Conservation (phyloP, 129 eudicot genomes). For the Centella asiatica region DNA sequence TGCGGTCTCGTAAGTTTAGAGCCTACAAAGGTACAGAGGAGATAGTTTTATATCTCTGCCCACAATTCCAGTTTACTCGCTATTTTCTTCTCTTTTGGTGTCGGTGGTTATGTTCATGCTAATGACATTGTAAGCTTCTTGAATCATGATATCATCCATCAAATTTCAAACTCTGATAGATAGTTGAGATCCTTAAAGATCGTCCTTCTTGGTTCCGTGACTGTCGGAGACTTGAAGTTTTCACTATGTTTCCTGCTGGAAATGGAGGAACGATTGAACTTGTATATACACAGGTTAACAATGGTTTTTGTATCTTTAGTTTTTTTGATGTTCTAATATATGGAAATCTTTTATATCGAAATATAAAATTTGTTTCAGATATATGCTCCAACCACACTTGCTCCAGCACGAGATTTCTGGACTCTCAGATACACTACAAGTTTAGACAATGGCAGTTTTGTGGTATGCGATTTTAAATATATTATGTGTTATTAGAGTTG, state of each 20-base stretch:
- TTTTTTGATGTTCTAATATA: neutral
- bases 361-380: neutral
- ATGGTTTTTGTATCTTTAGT: neutral
- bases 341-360: neutral
- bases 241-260: constrained; percentile 38
- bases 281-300: constrained; percentile 11
- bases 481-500: neutral
- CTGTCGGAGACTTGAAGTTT: constrained; percentile 42
- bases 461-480: constrained; percentile 40
- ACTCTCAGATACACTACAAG: constrained; percentile 84
- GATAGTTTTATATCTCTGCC: neutral
- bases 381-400: constrained; percentile 38
- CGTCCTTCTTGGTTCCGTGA: constrained; percentile 46
- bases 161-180: constrained; percentile 11
- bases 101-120: neutral
- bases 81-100: neutral
- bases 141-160: neutral
- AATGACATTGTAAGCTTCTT: neutral
- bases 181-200: constrained; percentile 48
- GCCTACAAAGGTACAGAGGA: constrained; percentile 34
- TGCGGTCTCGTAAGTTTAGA: constrained; percentile 49
- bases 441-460: constrained; percentile 83
- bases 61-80: neutral
- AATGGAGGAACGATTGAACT: constrained; percentile 11
- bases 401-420: constrained; percentile 99